phyloP scores from a whole-genome alignment of 257 asterid genomes.

The Lithospermum erythrorhizon region DNA sequence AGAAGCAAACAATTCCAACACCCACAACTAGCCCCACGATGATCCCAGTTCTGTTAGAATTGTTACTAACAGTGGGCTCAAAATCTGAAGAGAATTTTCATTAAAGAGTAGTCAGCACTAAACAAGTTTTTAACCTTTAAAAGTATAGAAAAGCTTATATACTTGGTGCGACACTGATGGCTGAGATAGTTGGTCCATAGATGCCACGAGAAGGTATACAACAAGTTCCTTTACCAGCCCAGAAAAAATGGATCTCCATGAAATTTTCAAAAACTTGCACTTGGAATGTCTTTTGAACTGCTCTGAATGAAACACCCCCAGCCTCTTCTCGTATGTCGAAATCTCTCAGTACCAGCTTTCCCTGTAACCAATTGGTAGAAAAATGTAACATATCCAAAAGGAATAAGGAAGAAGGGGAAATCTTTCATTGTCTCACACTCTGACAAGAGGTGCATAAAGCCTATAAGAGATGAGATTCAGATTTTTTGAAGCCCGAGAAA shows the following conservation, averaged over 20 bases:
- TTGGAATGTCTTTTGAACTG: slow-evolving; percentile 29
- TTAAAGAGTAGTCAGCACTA: not conserved
- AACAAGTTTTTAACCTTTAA: not conserved
- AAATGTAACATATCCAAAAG: not conserved
- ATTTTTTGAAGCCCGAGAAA: too few species aligned
- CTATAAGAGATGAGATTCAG: too few species aligned
- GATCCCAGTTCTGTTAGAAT: slow-evolving; percentile 38
- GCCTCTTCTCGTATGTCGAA: slow-evolving; percentile 59
- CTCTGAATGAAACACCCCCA: slow-evolving; percentile 30
- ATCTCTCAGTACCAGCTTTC: slow-evolving; percentile 34
- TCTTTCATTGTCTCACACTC: not conserved
- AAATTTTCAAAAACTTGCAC: slow-evolving; percentile 50
- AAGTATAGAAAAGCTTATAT: slow-evolving; percentile 3
- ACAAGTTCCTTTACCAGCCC: slow-evolving; percentile 92
- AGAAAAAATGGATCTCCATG: slow-evolving; percentile 69
- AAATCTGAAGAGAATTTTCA: slow-evolving; percentile 33
- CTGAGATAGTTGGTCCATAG: slow-evolving; percentile 71
- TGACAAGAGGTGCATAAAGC: not conserved
- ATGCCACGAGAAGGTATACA: slow-evolving; percentile 56
- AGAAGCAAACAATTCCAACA: slow-evolving; percentile 24
- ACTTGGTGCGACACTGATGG: slow-evolving; percentile 68
- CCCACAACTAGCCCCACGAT: slow-evolving; percentile 49
- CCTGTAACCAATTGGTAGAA: slow-evolving; percentile 28
- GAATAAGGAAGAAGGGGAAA: not conserved
- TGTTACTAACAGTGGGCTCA: slow-evolving; percentile 35